A percentile compares a stretch with the other conserved stretches of the same genome.
Evolutionary conservation across 306 rosid genomes (phyloP).

Genomic region (Vicia villosa): DNA sequence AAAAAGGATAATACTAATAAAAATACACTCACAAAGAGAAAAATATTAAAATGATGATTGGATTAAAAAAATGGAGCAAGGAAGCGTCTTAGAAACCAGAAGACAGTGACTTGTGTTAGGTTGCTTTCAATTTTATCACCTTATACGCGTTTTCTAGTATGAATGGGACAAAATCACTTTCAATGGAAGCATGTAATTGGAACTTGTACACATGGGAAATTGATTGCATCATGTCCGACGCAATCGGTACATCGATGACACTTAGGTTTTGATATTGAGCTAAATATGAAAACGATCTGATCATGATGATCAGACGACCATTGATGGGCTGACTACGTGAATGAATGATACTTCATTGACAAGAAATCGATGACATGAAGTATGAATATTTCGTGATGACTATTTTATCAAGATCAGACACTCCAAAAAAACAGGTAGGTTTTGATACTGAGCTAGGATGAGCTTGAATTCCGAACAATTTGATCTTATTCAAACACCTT

Average conservation of each 20-base stretch:
- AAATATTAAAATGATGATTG: conserved; percentile 14
- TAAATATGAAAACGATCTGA: too few species aligned
- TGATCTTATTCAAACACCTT: neutral
- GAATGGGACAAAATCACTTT: neutral
- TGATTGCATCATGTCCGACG: neutral
- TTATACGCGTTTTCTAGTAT: conserved; percentile 36
- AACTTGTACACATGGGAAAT: neutral
- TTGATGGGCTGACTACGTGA: neutral
- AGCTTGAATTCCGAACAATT: too few species aligned
- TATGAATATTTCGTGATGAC: neutral
- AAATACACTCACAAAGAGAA: conserved; percentile 34
- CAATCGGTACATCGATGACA: neutral
- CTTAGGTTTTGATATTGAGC: too few species aligned
- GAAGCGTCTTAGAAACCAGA: conserved; percentile 40
- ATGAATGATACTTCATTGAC: neutral
- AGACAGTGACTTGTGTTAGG: conserved; percentile 12
- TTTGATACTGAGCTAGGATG: neutral
- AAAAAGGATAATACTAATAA: conserved; percentile 10
- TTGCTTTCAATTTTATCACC: conserved; percentile 34
- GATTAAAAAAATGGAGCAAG: conserved; percentile 12
- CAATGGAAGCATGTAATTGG: conserved; percentile 25
- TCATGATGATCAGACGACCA: neutral
- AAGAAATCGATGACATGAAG: too few species aligned
- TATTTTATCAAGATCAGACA: too few species aligned
- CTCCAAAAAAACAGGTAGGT: neutral